Percentiles rank a stretch among this genome's conserved stretches.
Evolutionary conservation across 192 early-diverging fungal species (phyloP).

Genomic region (Physocladia obscura): DNA sequence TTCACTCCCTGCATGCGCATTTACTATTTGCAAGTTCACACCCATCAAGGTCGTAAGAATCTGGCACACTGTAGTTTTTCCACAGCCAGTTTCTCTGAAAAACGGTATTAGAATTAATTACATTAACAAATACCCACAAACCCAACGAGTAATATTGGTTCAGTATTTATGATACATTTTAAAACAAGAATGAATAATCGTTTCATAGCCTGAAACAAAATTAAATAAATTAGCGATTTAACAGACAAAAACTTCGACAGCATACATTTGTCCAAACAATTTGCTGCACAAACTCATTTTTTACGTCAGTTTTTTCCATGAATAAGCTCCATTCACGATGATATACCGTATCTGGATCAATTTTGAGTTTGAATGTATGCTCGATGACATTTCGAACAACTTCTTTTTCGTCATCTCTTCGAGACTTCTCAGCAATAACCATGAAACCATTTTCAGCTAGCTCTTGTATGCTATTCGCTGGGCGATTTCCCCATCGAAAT

Average conservation of each 20-base stretch:
- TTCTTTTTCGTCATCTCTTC: constrained; percentile 75
- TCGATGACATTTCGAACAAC: constrained; percentile 84
- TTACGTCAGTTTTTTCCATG: constrained; percentile 9
- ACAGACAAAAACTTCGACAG: background rate
- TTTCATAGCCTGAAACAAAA: constrained; percentile 68
- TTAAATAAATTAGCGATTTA: background rate
- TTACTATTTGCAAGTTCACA: constrained; percentile 79
- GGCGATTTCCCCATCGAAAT: constrained; percentile 94
- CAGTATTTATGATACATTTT: constrained; percentile 74
- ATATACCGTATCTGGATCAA: constrained; percentile 67
- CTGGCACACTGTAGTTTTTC: constrained; percentile 97
- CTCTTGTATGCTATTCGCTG: constrained; percentile 62
- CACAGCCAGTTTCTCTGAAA: constrained; percentile 85
- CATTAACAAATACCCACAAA: background rate
- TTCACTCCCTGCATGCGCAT: constrained; percentile 96
- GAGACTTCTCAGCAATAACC: constrained; percentile 87
- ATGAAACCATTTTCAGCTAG: constrained; percentile 94
- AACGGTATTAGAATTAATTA: background rate
- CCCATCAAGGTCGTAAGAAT: constrained; percentile 72
- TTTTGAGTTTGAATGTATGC: constrained; percentile 69
- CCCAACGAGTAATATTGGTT: constrained; percentile 93
- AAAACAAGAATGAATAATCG: constrained; percentile 82
- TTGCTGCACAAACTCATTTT: constrained; percentile 27
- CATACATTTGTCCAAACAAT: constrained; percentile 85
- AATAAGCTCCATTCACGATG: constrained; percentile 50